Conservation (phyloP, 2,329 filamentous ascomycete genomes). For the Stemphylium vesicarium region DNA sequence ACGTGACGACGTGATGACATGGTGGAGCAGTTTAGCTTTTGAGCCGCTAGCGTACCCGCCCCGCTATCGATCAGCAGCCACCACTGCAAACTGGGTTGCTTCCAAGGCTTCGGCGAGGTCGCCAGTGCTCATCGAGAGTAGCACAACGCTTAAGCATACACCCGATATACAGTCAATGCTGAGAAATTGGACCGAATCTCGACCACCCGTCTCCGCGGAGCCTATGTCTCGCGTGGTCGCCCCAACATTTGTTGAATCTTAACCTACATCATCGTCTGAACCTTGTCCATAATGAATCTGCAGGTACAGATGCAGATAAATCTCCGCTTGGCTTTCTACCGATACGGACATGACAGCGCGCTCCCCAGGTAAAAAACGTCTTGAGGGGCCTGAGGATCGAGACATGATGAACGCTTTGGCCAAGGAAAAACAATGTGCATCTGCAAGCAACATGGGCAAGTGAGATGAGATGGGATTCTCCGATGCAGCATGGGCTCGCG, state of each 20-base stretch:
- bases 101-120: slow-evolving; percentile 7
- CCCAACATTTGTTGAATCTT: slow-evolving; percentile 1
- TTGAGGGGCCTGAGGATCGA: not conserved
- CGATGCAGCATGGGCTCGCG: slow-evolving; percentile 1
- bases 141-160: slow-evolving; percentile 10
- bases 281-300: not conserved
- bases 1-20: slow-evolving; percentile 47
- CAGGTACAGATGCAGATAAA: slow-evolving; percentile 14
- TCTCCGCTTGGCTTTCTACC: slow-evolving; percentile 9
- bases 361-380: not conserved
- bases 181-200: slow-evolving; percentile 16
- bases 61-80: slow-evolving; percentile 3
- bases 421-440: slow-evolving; percentile 1
- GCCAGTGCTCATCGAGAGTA: slow-evolving; percentile 2
- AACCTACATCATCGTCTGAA: not conserved
- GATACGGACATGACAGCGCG: not conserved
- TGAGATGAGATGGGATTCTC: not conserved
- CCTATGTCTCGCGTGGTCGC: slow-evolving; percentile 3
- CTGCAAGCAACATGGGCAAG: not conserved
- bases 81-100: not conserved
- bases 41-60: slow-evolving; percentile 30
- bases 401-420: not conserved
- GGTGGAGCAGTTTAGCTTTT: slow-evolving; percentile 22
- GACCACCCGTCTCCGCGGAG: slow-evolving; percentile 17
- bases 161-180: slow-evolving; percentile 8